Base-by-base conservation (phyloP, 2,329 filamentous ascomycete genomes). In the Ascochyta pisi region DNA sequence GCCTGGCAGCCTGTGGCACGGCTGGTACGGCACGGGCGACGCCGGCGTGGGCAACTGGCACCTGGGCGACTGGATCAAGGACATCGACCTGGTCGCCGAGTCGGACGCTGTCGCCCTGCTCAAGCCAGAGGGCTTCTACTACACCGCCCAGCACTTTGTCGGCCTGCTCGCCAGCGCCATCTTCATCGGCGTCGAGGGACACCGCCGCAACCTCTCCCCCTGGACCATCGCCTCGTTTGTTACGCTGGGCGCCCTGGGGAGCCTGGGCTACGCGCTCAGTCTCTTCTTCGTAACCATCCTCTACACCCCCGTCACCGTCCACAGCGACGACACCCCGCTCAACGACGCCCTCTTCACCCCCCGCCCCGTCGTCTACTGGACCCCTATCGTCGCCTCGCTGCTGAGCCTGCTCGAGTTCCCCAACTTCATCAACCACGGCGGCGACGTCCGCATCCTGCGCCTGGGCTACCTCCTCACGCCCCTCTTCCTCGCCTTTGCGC, bases 201-300 rank as follows among this genome's bases (percentile, higher is more conserved):
- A 81, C 40, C 78, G 84, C 60, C 82, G 85, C 50, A 81, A 81
- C 16, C 82, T 89, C 10, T 79, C 83, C 0, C 74, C 81, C 47
- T 73, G 51, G 6, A 68, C 65, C 2, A 70, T 84, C 1, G 82
- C 83, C 70, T 80, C 83, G 2, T 88, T 87, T 61, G 78, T 87
- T 55, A 70, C 81, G 13, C 73, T 89, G n/a, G 82, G 82, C 15
- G 84, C 88, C 49, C 75, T 86, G 5, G 81, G 87, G 49, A 84
- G 81, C 51, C 73, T 89, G 10, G 86, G 84, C 0, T 87, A 84
- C 62, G 84, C 85, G 2, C 82, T 86, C 70, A 88, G 86, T 62
- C 73, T 89, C 27, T 89, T 89, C 75, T 86, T 84, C 65, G 66
- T 87, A 9, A 81, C 83, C 7, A 74, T 88, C 26, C 74, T 87